Percentiles rank a stretch among this genome's conserved stretches.
phyloP scores from a whole-genome alignment of 2,329 filamentous ascomycete species.

The Trichoderma sp. region DNA sequence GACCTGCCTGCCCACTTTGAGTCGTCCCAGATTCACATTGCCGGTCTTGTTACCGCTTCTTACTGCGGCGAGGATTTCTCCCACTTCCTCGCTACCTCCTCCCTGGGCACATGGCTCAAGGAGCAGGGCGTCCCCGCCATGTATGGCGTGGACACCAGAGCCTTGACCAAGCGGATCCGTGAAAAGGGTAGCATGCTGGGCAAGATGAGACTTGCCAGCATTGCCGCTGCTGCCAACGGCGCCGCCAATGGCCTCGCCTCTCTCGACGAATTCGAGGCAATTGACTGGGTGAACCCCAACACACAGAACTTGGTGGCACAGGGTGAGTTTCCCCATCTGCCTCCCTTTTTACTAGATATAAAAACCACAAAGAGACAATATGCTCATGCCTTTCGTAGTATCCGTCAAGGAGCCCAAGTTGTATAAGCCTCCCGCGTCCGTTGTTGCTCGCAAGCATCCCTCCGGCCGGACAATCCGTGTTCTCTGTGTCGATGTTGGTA shows the following conservation, averaged over 20 bases:
- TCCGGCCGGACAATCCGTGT: conserved; percentile 85
- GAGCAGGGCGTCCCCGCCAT: conserved; percentile 92
- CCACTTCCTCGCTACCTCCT: conserved; percentile 87
- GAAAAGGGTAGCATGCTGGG: conserved; percentile 96
- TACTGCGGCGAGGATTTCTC: conserved; percentile 96
- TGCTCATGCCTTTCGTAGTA: conserved; percentile 58
- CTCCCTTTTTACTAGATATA: conserved; percentile 2
- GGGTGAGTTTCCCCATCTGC: conserved; percentile 60
- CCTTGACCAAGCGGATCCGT: conserved; percentile 90
- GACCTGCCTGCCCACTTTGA: conserved; percentile 93
- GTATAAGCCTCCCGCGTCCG: conserved; percentile 71
- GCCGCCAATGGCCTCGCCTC: conserved; percentile 36
- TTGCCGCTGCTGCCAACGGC: conserved; percentile 45
- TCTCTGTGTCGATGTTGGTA: conserved; percentile 90
- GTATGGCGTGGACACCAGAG: conserved; percentile 90
- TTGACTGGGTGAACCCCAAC: conserved; percentile 92
- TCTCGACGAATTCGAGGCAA: conserved; percentile 62
- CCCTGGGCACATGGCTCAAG: conserved; percentile 91
- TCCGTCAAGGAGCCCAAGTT: conserved; percentile 84
- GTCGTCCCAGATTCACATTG: conserved; percentile 86
- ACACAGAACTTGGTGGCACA: conserved; percentile 88
- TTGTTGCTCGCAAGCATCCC: conserved; percentile 77
- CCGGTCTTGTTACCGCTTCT: conserved; percentile 83
- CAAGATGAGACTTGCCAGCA: conserved; percentile 71
- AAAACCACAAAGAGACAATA: conserved; percentile 19